A percentile compares a stretch with the other conserved stretches of the same genome.
Evolutionary conservation across 2,329 filamentous ascomycete species (phyloP).

Genomic region (Penicillium hesseltinei): DNA sequence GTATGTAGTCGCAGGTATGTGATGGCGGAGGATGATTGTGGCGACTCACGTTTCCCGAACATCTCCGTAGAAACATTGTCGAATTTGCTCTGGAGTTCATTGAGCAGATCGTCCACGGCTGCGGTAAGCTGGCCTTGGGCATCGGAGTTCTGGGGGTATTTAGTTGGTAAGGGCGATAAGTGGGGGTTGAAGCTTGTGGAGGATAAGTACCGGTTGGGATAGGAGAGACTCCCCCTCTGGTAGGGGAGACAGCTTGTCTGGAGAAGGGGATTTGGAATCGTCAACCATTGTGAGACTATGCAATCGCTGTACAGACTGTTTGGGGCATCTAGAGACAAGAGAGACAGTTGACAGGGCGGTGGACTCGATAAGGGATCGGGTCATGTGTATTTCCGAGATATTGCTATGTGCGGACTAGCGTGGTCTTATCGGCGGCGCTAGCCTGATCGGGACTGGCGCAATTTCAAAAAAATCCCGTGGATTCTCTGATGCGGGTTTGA

Average conservation of each 20-base stretch:
- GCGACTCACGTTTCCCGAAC: slow-evolving; percentile 74
- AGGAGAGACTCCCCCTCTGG: slow-evolving; percentile 21
- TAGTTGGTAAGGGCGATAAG: slow-evolving; percentile 1
- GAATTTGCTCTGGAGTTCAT: slow-evolving; percentile 82
- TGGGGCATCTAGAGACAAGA: neutral
- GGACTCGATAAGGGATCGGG: slow-evolving; percentile 27
- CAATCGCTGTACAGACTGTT: slow-evolving; percentile 1
- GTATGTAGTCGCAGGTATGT: neutral
- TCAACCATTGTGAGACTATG: slow-evolving; percentile 23
- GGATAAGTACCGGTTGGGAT: slow-evolving; percentile 23
- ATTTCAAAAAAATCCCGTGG: slow-evolving; percentile 37
- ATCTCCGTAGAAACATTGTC: slow-evolving; percentile 80
- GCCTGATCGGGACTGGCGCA: slow-evolving; percentile 20
- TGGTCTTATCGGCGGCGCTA: slow-evolving; percentile 26
- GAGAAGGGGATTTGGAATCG: slow-evolving; percentile 16
- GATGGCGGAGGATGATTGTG: neutral
- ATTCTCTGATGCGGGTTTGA: slow-evolving; percentile 19
- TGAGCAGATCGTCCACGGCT: slow-evolving; percentile 82
- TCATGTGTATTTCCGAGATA: slow-evolving; percentile 25
- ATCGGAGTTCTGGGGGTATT: slow-evolving; percentile 25
- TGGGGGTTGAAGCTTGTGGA: neutral
- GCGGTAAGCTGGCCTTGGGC: slow-evolving; percentile 60
- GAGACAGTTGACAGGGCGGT: neutral
- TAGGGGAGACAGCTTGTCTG: slow-evolving; percentile 15
- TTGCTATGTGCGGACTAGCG: slow-evolving; percentile 7